Evolutionary conservation across 2,329 filamentous ascomycete genomes (phyloP).

Genomic region (Ceratocystis cacaofunesta): DNA sequence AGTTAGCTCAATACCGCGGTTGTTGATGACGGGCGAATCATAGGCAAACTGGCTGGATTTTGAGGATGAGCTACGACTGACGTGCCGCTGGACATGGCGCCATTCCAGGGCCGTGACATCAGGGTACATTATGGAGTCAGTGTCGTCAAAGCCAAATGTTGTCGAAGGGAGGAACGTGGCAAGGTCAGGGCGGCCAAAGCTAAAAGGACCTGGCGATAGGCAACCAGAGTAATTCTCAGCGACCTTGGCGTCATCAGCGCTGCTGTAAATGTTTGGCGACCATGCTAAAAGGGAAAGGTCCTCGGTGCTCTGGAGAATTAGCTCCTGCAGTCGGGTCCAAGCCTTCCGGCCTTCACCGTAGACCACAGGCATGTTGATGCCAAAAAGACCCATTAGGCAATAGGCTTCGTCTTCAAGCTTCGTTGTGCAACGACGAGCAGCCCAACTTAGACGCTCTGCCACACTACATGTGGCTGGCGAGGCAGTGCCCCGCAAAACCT

Average conservation of each 20-base stretch:
- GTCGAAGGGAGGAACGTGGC: slow-evolving; percentile 17
- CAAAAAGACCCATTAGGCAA: slow-evolving; percentile 23
- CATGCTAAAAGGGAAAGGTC: slow-evolving; percentile 27
- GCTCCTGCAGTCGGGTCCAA: slow-evolving; percentile 25
- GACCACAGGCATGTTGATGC: slow-evolving; percentile 22
- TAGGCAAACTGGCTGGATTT: slow-evolving; percentile 16
- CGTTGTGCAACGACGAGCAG: slow-evolving; percentile 20
- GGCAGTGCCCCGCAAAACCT: slow-evolving; percentile 17
- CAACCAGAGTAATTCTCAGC: slow-evolving; percentile 8
- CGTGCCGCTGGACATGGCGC: slow-evolving; percentile 16
- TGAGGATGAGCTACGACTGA: slow-evolving; percentile 11
- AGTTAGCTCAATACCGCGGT: slow-evolving; percentile 17
- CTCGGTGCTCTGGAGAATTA: slow-evolving; percentile 24
- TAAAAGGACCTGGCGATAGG: slow-evolving; percentile 13
- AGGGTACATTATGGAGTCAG: slow-evolving; percentile 18
- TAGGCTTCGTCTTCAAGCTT: slow-evolving; percentile 23
- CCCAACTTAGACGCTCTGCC: slow-evolving; percentile 22
- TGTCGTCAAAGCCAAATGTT: slow-evolving; percentile 18
- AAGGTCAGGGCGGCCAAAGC: slow-evolving; percentile 16
- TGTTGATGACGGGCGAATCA: slow-evolving; percentile 15
- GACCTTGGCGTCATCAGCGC: background rate
- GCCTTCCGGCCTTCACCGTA: slow-evolving; percentile 23
- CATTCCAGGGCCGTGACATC: slow-evolving; percentile 16
- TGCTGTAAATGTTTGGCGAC: slow-evolving; percentile 13
- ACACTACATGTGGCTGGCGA: slow-evolving; percentile 14